phyloP scores from a whole-genome alignment of 495 filamentous ascomycete species.

The Trichoderma asperelloides region DNA sequence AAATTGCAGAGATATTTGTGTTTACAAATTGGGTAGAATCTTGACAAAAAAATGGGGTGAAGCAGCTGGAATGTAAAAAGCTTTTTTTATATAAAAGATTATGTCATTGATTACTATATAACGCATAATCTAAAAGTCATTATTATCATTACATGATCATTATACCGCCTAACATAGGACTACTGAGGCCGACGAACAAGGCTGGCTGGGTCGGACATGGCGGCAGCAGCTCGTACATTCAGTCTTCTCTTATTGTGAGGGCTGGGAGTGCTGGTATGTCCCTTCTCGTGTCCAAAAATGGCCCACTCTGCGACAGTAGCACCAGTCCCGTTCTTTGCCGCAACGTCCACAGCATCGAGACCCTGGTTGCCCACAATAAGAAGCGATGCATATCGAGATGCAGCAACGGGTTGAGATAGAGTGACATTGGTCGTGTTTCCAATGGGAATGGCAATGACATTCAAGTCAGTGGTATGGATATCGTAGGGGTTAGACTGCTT shows the following conservation, averaged over 20 bases:
- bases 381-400: background rate
- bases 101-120: too few relatives aligned
- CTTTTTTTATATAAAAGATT: too few relatives aligned
- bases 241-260: background rate
- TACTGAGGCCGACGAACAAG: background rate
- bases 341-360: background rate
- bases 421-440: conserved; percentile 4
- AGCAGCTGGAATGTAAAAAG: too few relatives aligned
- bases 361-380: background rate
- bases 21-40: background rate
- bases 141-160: background rate
- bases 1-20: background rate
- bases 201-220: background rate
- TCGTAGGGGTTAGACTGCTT: background rate
- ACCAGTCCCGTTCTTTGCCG: background rate
- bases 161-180: background rate
- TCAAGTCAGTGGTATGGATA: background rate
- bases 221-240: background rate
- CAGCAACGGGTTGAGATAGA: background rate
- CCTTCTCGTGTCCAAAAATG: background rate
- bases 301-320: background rate
- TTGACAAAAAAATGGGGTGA: too few relatives aligned
- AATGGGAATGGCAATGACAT: background rate
- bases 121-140: too few relatives aligned
- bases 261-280: background rate